Base-by-base conservation (phyloP, 2,329 filamentous ascomycete species). In the Phialophora expanda region DNA sequence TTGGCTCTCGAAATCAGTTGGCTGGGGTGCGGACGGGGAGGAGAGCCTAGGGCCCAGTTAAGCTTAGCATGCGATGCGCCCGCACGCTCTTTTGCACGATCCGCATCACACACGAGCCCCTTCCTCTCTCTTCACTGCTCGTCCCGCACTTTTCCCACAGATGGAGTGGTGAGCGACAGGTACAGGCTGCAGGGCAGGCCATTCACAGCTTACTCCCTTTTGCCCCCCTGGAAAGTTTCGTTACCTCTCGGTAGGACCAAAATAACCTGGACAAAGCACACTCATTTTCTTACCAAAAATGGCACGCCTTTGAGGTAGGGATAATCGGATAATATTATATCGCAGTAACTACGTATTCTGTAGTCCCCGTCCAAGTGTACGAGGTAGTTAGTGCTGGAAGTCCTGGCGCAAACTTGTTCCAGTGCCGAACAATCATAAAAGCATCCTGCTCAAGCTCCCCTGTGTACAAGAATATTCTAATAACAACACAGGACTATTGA, bases 1-100 rank as follows among this genome's bases (percentile, higher is more conserved):
- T 59, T 59, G 46, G 38, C 12, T 44, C 38, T 44, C 38, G 17
- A 44, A 61, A 53, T 61, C 28, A 30, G 58, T 61, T 61, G 58
- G 58, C 58, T 61, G 58, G 56, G 56, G 56, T 51, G 48, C 22
- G 41, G 41, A 8, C 38, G 30, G 38, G 56, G 46, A 48, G 41
- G 28, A 7, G 5, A 30, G 17, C 30, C 56, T 59, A 50, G 28
- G 28, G 17, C 26, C 41, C 41, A 50, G 30, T 46, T 50, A n/a
- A 58, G 56, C 14, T 41, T 59, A 59, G 56, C 41, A 7, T 8
- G 22, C 12, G 12, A 4, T 22, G 7, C n/a, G 41, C 26, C 41
- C 26, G 17, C 34, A 30, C 56, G 30, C 46, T 46, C 11, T 3
- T 5, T 17, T 12, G 38, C 56, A 7, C 32, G 32, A 12, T 12